Evolutionary conservation across 169 alveolate genomes (phyloP).

Genomic region (Plasmodium falciparum): DNA sequence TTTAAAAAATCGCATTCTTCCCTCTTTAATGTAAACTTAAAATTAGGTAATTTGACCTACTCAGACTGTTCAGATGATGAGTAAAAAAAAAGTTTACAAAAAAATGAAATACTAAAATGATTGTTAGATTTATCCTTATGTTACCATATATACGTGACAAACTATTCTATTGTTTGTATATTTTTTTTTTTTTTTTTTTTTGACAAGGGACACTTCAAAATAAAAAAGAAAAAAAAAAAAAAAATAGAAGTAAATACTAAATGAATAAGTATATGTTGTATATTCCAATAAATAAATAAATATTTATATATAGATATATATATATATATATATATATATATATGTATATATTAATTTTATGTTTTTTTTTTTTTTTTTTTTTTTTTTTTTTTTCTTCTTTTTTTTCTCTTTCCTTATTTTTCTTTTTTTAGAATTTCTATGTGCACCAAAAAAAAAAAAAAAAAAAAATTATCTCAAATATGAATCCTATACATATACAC

Average conservation of each 20-base stretch:
- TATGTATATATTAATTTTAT: not conserved
- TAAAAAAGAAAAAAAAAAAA: not conserved
- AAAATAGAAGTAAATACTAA: not conserved
- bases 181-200: not conserved
- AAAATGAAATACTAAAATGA: no score
- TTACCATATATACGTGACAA: no score
- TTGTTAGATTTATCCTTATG: no score
- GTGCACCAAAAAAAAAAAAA: not conserved
- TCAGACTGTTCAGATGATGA: constrained; percentile 61
- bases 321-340: not conserved
- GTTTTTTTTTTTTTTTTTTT: no score
- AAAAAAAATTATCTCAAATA: not conserved
- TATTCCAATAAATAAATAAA: not conserved
- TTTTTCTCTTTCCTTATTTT: not conserved
- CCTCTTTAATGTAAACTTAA: constrained; percentile 39
- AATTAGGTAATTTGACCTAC: constrained; percentile 40
- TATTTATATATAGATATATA: not conserved
- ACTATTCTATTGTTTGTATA: not conserved
- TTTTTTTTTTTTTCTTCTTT: no score
- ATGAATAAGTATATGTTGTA: not conserved
- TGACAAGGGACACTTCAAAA: not conserved
- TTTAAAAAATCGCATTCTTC: constrained; percentile 72
- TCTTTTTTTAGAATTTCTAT: not conserved
- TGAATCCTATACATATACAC: no score
- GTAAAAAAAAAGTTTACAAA: not conserved